Percentiles rank a stretch among this genome's conserved stretches.
phyloP scores from a whole-genome alignment of 2,329 filamentous ascomycete genomes.

The Cladorrhinum sp. region DNA sequence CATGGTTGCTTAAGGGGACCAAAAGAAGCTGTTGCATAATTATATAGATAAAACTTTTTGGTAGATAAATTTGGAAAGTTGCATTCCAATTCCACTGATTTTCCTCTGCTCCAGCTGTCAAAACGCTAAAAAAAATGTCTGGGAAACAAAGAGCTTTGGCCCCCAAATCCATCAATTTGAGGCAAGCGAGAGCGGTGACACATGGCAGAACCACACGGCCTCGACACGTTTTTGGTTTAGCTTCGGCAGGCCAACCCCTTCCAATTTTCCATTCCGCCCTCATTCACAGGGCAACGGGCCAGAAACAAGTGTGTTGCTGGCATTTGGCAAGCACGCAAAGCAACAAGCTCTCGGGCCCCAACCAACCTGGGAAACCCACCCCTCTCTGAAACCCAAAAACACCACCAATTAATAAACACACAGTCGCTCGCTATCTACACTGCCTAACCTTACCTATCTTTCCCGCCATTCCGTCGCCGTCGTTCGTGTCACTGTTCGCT shows the following conservation, averaged over 20 bases:
- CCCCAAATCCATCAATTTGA: background rate
- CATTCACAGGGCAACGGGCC: slow-evolving; percentile 27
- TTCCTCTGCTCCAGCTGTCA: no score
- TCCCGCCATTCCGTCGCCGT: background rate
- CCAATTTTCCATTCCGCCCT: slow-evolving; percentile 20
- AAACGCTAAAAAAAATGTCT: background rate
- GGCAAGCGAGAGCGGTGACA: slow-evolving; percentile 8
- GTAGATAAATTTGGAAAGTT: background rate
- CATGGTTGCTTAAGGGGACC: slow-evolving; percentile 7
- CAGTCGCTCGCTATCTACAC: background rate
- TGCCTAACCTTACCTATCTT: background rate
- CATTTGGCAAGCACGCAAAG: background rate
- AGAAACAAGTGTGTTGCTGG: slow-evolving; percentile 7
- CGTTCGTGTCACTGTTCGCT: background rate
- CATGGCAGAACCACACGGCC: slow-evolving; percentile 9
- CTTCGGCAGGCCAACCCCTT: slow-evolving; percentile 25
- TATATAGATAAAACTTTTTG: no score
- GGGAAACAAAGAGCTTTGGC: background rate
- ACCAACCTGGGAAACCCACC: background rate
- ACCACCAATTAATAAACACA: background rate
- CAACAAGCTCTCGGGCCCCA: background rate
- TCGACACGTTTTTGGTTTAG: slow-evolving; percentile 17
- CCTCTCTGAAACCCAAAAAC: slow-evolving; percentile 7
- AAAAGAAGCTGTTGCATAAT: background rate
- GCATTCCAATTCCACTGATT: background rate